phyloP scores from a whole-genome alignment of 257 asterid genomes.

The Forsythia viridissima region DNA sequence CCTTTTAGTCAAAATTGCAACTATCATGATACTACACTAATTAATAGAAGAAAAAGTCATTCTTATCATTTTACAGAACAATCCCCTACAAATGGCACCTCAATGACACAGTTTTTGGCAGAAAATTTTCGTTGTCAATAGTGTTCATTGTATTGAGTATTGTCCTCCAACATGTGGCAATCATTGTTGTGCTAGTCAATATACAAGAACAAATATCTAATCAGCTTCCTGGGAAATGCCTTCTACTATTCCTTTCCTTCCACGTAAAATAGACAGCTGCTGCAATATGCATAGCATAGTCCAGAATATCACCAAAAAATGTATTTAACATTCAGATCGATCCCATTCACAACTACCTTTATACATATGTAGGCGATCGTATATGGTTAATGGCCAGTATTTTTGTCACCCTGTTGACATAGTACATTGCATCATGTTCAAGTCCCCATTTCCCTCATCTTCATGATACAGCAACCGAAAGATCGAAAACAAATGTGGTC shows the following conservation, averaged over 20 bases:
- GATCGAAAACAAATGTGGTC: background rate
- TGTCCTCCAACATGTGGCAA: background rate
- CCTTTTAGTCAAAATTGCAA: background rate
- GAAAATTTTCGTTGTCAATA: background rate
- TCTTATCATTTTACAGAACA: background rate
- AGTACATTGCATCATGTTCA: background rate
- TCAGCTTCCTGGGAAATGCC: background rate
- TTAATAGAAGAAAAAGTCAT: background rate
- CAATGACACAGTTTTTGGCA: background rate
- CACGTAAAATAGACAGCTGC: background rate
- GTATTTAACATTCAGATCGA: background rate
- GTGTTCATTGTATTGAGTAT: background rate
- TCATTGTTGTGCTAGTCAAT: background rate
- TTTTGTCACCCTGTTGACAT: background rate
- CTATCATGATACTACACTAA: background rate
- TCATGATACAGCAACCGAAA: background rate
- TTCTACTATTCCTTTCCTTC: background rate
- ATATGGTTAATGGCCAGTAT: background rate
- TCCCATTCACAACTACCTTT: background rate
- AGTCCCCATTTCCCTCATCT: background rate
- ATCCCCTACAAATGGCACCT: background rate
- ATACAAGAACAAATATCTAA: background rate
- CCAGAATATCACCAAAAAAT: background rate
- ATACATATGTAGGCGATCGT: background rate
- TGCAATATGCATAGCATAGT: background rate